A percentile compares a stretch with the other conserved stretches of the same genome.
Evolutionary conservation across 345 rosid genomes (phyloP).

Genomic region (Clarkia xantiana): DNA sequence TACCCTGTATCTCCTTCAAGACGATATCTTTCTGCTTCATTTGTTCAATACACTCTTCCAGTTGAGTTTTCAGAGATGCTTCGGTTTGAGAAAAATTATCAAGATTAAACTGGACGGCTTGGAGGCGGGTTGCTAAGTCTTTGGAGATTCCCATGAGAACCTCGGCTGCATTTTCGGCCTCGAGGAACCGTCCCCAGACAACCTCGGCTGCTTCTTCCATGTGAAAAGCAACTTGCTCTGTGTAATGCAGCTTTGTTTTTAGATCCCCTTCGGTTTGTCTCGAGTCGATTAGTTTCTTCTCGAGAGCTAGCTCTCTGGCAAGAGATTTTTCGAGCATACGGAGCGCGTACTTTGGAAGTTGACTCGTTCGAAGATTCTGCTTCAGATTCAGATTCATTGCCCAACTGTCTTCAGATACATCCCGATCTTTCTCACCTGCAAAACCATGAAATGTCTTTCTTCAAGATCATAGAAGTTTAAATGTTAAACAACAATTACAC

Average conservation of each 20-base stretch:
- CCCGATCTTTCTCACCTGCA: slow-evolving; percentile 38
- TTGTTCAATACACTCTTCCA: slow-evolving; percentile 29
- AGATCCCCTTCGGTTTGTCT: slow-evolving; percentile 63
- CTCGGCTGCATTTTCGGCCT: slow-evolving; percentile 80
- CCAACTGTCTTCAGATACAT: slow-evolving; percentile 26
- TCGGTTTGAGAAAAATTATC: slow-evolving; percentile 50
- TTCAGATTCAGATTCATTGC: slow-evolving; percentile 17
- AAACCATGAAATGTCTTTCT: slow-evolving; percentile 6
- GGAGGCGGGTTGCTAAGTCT: slow-evolving; percentile 50
- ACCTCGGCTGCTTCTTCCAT: slow-evolving; percentile 98
- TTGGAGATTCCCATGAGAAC: slow-evolving; percentile 78
- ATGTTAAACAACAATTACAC: no score
- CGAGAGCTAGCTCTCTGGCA: slow-evolving; percentile 60
- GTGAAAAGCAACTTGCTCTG: slow-evolving; percentile 61
- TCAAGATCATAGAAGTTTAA: no score
- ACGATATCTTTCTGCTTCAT: slow-evolving; percentile 31
- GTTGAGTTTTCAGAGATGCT: slow-evolving; percentile 35
- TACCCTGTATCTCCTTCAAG: slow-evolving; percentile 31
- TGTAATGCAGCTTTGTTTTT: slow-evolving; percentile 61
- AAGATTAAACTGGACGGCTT: slow-evolving; percentile 53
- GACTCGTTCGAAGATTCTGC: slow-evolving; percentile 31
- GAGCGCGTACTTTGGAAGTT: slow-evolving; percentile 40
- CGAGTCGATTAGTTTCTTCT: slow-evolving; percentile 44
- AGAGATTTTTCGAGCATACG: slow-evolving; percentile 75
- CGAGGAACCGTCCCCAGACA: slow-evolving; percentile 83